Base-by-base conservation (phyloP, 192 early-diverging fungal species). In the Podochytrium sp. region DNA sequence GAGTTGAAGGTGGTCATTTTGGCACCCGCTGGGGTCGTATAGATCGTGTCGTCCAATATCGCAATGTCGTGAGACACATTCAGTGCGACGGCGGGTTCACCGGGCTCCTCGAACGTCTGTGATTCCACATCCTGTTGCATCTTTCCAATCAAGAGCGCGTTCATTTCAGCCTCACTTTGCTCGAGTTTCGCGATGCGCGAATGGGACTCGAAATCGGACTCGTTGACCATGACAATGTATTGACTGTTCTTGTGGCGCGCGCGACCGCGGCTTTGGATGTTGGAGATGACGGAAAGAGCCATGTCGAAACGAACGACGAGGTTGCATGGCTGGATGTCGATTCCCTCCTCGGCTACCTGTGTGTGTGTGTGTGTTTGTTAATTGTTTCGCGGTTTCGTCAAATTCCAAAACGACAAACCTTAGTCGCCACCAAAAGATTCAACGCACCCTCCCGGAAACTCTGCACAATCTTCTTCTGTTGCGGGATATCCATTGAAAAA, bases 241-340 rank as follows among this genome's bases (percentile, higher is more conserved):
- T 86, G 83, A 25, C 93, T 93, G 56, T 89, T 79, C 18, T 78
- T 77, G 62, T 90, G 86, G 10, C 93, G 86, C 2, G 94, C 95
- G 18, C 96, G 85, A 16, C 94, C 95, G 33, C 94, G 88, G n/a
- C 93, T 94, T 76, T 96, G 96, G 12, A 96, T 96, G 58, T 94
- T 66, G 10, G 50, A 58, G 89, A 62, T 90, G 85, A 41, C 90
- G 90, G 2, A 90, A 77, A 0, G 92, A 91, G 16, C 83, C 59
- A 91, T 84, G 37, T 95, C 92, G 75, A 95, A 95, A 50, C 90
- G 84, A 27, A 96, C 85, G 10, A 96, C 93, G 49, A 94, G 60
- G 53, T 95, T 96, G 78, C 96, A 98, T 0, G 92, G 90, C 73
- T 94, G 93, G 55, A 98, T 94, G 75, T 98, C 96, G 1, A 98